A percentile compares a stretch with the other conserved stretches of the same genome.
Conservation (phyloP, 2,329 filamentous ascomycete species). For the Trichoderma brevicompactum region DNA sequence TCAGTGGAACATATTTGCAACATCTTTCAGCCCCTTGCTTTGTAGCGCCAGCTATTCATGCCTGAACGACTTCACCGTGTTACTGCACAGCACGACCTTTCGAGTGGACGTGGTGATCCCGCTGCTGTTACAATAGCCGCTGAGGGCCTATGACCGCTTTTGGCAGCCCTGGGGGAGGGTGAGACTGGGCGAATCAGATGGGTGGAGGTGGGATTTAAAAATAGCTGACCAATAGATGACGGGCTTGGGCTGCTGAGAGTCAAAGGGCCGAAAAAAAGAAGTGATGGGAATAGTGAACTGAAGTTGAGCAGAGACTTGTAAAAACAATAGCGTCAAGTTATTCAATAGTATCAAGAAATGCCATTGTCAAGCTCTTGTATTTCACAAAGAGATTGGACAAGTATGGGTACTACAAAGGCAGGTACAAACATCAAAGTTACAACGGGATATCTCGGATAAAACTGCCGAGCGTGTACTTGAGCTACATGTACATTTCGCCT, state of each 20-base stretch:
- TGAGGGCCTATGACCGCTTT: background rate
- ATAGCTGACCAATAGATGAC: constrained; percentile 6
- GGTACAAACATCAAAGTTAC: constrained; percentile 8
- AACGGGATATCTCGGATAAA: constrained; percentile 12
- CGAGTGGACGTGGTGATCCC: constrained; percentile 16
- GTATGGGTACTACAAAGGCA: background rate
- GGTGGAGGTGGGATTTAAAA: background rate
- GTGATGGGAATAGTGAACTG: background rate
- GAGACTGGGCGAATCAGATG: constrained; percentile 8
- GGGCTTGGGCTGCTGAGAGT: background rate
- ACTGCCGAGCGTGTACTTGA: background rate
- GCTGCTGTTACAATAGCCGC: constrained; percentile 27
- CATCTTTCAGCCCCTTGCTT: background rate
- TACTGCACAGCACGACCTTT: background rate
- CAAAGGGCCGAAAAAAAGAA: background rate
- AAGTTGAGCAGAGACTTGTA: background rate
- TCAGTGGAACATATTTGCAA: background rate
- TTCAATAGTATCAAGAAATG: background rate
- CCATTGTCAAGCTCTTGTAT: too few species aligned
- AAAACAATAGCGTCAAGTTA: too few species aligned
- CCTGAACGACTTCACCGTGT: background rate
- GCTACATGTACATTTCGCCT: constrained; percentile 10
- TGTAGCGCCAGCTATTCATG: background rate
- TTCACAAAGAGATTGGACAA: too few species aligned
- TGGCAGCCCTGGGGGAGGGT: background rate